phyloP scores from a whole-genome alignment of 164 flowering plant genomes.

The Magnolia kwangsiensis region DNA sequence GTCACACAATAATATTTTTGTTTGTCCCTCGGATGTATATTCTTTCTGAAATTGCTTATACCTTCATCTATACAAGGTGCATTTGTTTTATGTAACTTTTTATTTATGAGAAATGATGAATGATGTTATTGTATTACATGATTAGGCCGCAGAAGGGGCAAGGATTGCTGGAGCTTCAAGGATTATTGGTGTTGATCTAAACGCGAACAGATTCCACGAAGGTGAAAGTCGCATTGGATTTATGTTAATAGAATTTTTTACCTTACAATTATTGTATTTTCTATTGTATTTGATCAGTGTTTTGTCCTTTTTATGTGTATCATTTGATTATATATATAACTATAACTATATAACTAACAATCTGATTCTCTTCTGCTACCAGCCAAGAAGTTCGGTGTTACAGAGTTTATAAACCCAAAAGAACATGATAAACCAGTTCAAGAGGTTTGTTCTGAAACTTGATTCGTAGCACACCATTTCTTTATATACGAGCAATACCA shows the following conservation, averaged over 20 bases:
- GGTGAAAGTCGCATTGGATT: slow-evolving; percentile 27
- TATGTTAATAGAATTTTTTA: neutral
- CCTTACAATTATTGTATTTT: neutral
- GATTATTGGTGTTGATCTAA: slow-evolving; percentile 77
- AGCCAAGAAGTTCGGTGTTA: slow-evolving; percentile 51
- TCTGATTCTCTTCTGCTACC: neutral
- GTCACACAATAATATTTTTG: no score
- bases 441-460: slow-evolving; percentile 26
- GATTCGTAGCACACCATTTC: neutral
- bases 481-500: neutral
- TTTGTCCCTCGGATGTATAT: no score
- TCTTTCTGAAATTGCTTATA: no score
- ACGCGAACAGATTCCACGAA: slow-evolving; percentile 47
- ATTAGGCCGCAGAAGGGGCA: slow-evolving; percentile 79
- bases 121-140: neutral
- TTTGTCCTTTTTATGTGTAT: neutral
- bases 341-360: neutral
- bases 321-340: neutral
- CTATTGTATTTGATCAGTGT: neutral
- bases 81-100: no score
- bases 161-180: slow-evolving; percentile 72
- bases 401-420: slow-evolving; percentile 39
- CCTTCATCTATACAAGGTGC: no score
- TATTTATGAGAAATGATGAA: no score
- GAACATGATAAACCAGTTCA: slow-evolving; percentile 42